phyloP scores from a whole-genome alignment of 768 basidiomycete genomes.

The Phanerochaete sordida region DNA sequence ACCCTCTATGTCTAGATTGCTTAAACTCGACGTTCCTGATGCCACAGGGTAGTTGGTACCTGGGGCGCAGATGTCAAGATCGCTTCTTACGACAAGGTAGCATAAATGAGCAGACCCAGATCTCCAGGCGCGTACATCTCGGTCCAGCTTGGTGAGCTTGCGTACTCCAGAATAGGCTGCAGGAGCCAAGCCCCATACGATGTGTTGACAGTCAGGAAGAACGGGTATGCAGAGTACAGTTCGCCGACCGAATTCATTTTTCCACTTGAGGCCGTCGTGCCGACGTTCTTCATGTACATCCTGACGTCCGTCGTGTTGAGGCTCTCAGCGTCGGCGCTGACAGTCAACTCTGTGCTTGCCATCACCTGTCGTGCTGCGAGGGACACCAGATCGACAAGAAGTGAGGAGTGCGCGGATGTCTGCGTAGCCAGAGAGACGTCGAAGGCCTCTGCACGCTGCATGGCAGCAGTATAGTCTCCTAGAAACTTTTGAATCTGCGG shows the following conservation, averaged over 20 bases:
- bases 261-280: conserved; percentile 1
- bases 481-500: conserved; percentile 19
- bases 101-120: conserved; percentile 16
- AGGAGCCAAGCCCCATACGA: conserved; percentile 23
- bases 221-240: conserved; percentile 27
- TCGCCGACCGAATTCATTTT: conserved; percentile 29
- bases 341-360: conserved; percentile 23
- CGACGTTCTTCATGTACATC: conserved; percentile 21
- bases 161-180: conserved; percentile 25
- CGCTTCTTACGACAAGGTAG: not conserved
- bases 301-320: conserved; percentile 25
- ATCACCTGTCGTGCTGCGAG: conserved; percentile 24
- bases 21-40: not conserved
- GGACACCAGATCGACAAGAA: conserved; percentile 23
- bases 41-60: conserved; percentile 11
- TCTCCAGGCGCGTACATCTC: conserved; percentile 24
- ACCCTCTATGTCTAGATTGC: conserved; percentile 8
- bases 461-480: conserved; percentile 16
- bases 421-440: conserved; percentile 19
- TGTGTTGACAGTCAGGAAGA: conserved; percentile 28
- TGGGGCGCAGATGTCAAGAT: not conserved
- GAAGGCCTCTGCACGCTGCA: conserved; percentile 14
- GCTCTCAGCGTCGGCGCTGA: not conserved
- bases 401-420: conserved; percentile 16
- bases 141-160: conserved; percentile 16